A percentile compares a stretch with the other conserved stretches of the same genome.
phyloP scores from a whole-genome alignment of 352 stramenopile species.

The Globisporangium carolinianum region DNA sequence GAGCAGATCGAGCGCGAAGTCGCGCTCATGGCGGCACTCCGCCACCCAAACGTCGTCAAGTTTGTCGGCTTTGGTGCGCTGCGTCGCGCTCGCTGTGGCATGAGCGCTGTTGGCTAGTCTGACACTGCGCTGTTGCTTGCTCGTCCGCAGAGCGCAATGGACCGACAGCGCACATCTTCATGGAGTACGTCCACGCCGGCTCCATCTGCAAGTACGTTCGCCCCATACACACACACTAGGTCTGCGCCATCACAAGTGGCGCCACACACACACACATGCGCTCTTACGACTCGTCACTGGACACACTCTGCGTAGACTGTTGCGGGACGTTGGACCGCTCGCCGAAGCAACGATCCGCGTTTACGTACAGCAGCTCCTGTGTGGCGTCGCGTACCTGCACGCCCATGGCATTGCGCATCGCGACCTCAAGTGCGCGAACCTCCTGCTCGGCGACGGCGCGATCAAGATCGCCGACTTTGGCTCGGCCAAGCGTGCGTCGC shows the following conservation, averaged over 20 bases:
- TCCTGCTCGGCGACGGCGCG: conserved; percentile 62
- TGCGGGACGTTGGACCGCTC: conserved; percentile 78
- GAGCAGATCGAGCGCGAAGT: conserved; percentile 57
- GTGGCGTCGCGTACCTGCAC: conserved; percentile 71
- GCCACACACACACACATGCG: neutral
- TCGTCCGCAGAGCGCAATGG: conserved; percentile 34
- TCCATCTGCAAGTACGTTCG: conserved; percentile 53
- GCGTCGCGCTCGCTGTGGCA: neutral
- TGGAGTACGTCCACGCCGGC: conserved; percentile 82
- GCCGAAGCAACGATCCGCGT: conserved; percentile 46
- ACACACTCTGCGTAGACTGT: conserved; percentile 25
- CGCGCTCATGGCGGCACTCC: conserved; percentile 32
- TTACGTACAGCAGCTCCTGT: conserved; percentile 55
- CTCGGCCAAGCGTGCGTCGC: conserved; percentile 37
- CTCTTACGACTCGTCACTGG: neutral
- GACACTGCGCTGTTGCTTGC: neutral
- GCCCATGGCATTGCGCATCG: conserved; percentile 64
- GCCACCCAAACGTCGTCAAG: conserved; percentile 57
- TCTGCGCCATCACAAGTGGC: neutral
- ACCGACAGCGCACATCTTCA: conserved; percentile 64
- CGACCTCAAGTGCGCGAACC: conserved; percentile 85
- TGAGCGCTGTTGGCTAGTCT: neutral
- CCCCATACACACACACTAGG: too few relatives aligned
- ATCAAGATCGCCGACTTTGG: conserved; percentile 88
- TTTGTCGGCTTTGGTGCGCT: conserved; percentile 49